A percentile compares a stretch with the other conserved stretches of the same genome.
phyloP scores from a whole-genome alignment of 345 rosid genomes.

The Dimocarpus longan region DNA sequence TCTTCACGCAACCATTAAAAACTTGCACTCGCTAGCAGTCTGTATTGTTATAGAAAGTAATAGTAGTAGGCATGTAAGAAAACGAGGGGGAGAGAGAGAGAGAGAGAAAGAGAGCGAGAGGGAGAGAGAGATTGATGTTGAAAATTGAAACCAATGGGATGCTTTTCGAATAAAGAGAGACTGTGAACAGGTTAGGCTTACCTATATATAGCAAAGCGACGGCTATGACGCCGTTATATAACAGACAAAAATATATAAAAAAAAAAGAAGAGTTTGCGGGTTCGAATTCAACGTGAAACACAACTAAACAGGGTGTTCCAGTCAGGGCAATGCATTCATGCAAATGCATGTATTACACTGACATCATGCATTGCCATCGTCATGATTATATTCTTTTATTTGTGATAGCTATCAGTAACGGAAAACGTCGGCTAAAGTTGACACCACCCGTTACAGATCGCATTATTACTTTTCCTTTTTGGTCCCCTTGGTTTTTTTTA shows the following conservation, averaged over 20 bases:
- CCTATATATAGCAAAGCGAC: conserved; percentile 43
- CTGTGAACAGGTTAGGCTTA: neutral
- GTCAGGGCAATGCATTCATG: conserved; percentile 12
- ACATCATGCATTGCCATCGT: neutral
- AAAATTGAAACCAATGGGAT: conserved; percentile 21
- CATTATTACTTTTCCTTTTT: neutral
- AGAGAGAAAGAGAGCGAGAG: conserved; percentile 18
- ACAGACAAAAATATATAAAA: conserved; percentile 18
- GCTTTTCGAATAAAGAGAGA: neutral
- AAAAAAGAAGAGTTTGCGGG: neutral
- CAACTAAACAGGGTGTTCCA: neutral
- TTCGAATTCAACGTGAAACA: conserved; percentile 18
- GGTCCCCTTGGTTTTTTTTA: neutral
- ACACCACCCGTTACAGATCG: conserved; percentile 14
- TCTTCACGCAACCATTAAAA: conserved; percentile 61
- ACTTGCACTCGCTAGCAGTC: conserved; percentile 20
- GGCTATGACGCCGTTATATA: conserved; percentile 52
- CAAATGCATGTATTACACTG: neutral
- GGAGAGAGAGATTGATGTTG: conserved; percentile 19
- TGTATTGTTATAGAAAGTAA: neutral
- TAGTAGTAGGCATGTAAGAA: neutral
- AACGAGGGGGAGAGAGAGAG: conserved; percentile 22
- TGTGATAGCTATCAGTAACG: conserved; percentile 20
- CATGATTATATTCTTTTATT: no score
- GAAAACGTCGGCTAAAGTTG: conserved; percentile 28